A percentile compares a stretch with the other conserved stretches of the same genome.
phyloP scores from a whole-genome alignment of 306 rosid genomes.

The Dryas octopetala region DNA sequence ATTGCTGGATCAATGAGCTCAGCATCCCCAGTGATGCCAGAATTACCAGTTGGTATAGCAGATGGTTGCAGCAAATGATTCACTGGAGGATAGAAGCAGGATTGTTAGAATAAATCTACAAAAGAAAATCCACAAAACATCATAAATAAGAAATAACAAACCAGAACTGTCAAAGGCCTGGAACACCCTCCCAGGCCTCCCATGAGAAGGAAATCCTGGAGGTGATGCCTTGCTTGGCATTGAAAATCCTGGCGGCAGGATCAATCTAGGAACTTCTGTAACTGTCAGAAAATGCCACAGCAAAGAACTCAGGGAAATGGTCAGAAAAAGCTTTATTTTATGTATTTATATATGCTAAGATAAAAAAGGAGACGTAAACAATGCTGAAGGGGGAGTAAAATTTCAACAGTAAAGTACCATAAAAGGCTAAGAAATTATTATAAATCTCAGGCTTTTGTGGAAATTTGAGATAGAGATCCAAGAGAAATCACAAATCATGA shows the following conservation, averaged over 20 bases:
- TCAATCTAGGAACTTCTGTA: slow-evolving; percentile 9
- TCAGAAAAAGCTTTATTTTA: not conserved
- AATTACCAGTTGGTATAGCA: not conserved
- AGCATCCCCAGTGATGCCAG: not conserved
- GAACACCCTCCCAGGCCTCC: not conserved
- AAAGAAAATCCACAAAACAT: not conserved
- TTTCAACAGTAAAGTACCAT: not conserved
- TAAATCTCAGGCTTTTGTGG: not conserved
- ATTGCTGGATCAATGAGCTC: not conserved
- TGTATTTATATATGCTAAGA: not conserved
- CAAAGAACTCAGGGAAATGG: not conserved
- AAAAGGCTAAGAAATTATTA: not conserved
- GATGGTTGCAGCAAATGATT: slow-evolving; percentile 8
- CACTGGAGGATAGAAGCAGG: slow-evolving; percentile 1
- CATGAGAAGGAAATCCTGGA: slow-evolving; percentile 21
- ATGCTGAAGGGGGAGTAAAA: not conserved
- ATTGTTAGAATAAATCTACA: not conserved
- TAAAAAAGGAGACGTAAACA: not conserved
- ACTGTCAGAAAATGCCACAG: not conserved
- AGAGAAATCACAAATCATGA: slow-evolving; percentile 3
- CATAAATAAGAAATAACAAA: not conserved
- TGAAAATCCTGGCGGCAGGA: slow-evolving; percentile 14
- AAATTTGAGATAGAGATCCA: not conserved
- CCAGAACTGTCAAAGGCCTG: slow-evolving; percentile 13
- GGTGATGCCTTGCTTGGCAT: slow-evolving; percentile 18